Conservation (phyloP, 2,329 filamentous ascomycete genomes). For the Xylariales sp. region DNA sequence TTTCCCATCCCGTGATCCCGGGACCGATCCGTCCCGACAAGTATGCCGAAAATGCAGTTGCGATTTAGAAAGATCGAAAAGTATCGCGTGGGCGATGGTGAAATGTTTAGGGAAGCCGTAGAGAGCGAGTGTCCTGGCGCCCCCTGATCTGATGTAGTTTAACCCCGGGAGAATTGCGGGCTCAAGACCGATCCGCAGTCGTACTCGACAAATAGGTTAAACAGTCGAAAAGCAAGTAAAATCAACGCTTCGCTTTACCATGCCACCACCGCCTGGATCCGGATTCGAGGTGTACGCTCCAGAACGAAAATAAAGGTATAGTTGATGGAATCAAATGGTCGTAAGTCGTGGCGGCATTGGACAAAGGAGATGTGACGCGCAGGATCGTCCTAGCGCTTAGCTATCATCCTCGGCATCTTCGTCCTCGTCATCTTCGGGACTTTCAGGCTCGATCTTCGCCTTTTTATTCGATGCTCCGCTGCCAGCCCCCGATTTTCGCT, state of each 20-base stretch:
- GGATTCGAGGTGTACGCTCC: conserved; percentile 17
- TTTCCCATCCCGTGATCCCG: conserved; percentile 15
- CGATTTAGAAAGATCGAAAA: conserved; percentile 15
- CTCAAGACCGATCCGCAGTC: neutral
- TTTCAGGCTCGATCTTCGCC: conserved; percentile 37
- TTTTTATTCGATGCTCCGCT: conserved; percentile 49
- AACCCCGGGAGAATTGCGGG: neutral
- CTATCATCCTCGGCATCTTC: conserved; percentile 38
- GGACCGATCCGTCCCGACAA: conserved; percentile 17
- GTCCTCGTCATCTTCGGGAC: conserved; percentile 40
- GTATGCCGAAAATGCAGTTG: conserved; percentile 9
- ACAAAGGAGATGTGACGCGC: conserved; percentile 21
- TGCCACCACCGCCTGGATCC: conserved; percentile 20
- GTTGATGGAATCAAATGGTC: conserved; percentile 24
- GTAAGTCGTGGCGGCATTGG: conserved; percentile 30
- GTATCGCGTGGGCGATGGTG: conserved; percentile 30
- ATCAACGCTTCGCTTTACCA: conserved; percentile 25
- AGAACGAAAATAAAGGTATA: conserved; percentile 14
- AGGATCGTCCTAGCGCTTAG: conserved; percentile 20
- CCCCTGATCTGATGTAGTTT: conserved; percentile 19
- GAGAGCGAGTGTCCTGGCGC: conserved; percentile 30
- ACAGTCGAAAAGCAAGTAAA: conserved; percentile 13
- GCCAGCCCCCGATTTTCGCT: conserved; percentile 56
- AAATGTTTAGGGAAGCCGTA: conserved; percentile 27
- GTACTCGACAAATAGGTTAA: conserved; percentile 17